Percentiles rank a stretch among this genome's conserved stretches.
These are phyloP conservation scores for Epichloe gansuensis DNA, from an alignment of 2,329 filamentous ascomycete species.

Conservation along the genomic window DNA sequence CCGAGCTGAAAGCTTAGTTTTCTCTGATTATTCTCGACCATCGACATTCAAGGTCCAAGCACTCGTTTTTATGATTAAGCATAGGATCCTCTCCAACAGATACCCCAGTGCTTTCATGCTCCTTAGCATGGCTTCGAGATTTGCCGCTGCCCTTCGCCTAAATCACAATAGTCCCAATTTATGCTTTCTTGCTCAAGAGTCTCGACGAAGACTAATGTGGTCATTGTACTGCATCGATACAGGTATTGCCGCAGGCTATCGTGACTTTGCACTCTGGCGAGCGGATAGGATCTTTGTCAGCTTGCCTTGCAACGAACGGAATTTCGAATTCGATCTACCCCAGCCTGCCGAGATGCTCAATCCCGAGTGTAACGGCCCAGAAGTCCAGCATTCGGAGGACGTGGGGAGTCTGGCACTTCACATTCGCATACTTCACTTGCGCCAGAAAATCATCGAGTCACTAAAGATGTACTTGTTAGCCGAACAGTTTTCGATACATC, in stretches of 20 bases:
- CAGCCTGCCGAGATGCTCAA: constrained; percentile 41
- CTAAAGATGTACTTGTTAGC: constrained; percentile 27
- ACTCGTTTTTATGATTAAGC: constrained; percentile 31
- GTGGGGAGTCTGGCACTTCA: constrained; percentile 43
- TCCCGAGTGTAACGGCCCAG: constrained; percentile 29
- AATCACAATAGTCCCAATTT: constrained; percentile 29
- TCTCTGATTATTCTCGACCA: constrained; percentile 40
- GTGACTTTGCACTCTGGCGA: constrained; percentile 31
- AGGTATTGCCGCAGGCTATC: constrained; percentile 28
- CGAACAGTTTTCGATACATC: constrained; percentile 29
- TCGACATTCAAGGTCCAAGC: constrained; percentile 43
- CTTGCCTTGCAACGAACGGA: constrained; percentile 30
- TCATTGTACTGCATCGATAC: constrained; percentile 30
- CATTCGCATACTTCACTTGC: constrained; percentile 41
- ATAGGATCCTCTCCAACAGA: constrained; percentile 29
- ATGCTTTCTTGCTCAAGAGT: constrained; percentile 28
- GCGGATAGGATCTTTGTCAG: constrained; percentile 28
- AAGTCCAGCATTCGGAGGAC: constrained; percentile 31
- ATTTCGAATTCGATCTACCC: constrained; percentile 43
- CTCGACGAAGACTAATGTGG: constrained; percentile 31
- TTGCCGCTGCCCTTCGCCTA: constrained; percentile 28
- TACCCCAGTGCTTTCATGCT: constrained; percentile 34
- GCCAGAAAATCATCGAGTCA: constrained; percentile 41
- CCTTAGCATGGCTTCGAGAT: constrained; percentile 28
- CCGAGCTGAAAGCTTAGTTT: constrained; percentile 39